Evolutionary conservation across 208 protist genomes (phyloP).

Genomic region (Acanthamoeba healyi): DNA sequence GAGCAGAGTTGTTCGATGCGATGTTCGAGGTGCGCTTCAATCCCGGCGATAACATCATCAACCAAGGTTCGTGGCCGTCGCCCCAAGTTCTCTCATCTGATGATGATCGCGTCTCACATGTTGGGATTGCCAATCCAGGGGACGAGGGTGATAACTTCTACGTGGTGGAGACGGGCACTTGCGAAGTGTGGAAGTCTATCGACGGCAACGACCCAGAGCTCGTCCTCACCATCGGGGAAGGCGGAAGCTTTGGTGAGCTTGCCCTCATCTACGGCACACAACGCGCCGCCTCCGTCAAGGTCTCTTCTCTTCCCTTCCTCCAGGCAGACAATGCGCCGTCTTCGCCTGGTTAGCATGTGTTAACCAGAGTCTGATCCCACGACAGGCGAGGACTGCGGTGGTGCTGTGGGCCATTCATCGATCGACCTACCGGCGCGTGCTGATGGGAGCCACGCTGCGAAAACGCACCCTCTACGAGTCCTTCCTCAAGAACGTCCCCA

Average conservation of each 20-base stretch:
- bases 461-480: conserved; percentile 85
- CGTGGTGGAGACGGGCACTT: conserved; percentile 82
- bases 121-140: conserved; percentile 65
- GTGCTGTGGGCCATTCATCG: conserved; percentile 90
- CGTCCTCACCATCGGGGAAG: conserved; percentile 43
- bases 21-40: conserved; percentile 34
- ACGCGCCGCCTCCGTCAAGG: conserved; percentile 77
- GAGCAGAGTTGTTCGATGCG: conserved; percentile 23
- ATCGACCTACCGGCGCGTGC: conserved; percentile 83
- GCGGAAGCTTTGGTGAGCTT: conserved; percentile 91
- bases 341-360: neutral
- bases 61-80: conserved; percentile 4
- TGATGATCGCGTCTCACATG: neutral
- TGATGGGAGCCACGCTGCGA: conserved; percentile 84
- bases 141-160: conserved; percentile 90
- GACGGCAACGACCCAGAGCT: conserved; percentile 8
- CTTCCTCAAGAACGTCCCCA: conserved; percentile 87
- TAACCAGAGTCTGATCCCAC: neutral
- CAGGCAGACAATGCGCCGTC: neutral
- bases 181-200: conserved; percentile 77
- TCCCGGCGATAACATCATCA: conserved; percentile 25
- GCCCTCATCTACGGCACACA: conserved; percentile 89
- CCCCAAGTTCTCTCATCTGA: neutral
- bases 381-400: conserved; percentile 10
- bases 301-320: neutral